Evolutionary conservation across 441 rosid genomes (phyloP), one percentile per base, ranked within the genome.

Genomic region (Isatis lusitanica): DNA sequence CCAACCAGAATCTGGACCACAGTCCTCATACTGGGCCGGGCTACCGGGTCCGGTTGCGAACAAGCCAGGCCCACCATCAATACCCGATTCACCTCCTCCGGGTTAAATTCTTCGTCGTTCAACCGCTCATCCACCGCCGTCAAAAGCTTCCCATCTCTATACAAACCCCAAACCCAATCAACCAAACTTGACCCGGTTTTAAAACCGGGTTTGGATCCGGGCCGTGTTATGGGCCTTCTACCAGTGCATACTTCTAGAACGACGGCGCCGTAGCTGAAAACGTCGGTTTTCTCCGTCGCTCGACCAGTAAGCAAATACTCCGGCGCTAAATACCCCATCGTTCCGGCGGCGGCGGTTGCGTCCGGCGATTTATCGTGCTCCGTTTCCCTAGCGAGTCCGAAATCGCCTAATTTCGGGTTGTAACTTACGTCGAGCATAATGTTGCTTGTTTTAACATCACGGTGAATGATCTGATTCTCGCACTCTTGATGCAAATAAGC

Each of bases 241-340:
- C 99, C 99, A 4, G 87, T 88, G 5, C 85, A 86, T 50, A 95
- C 99, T 53, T 95, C 99, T 12, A 95, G 81, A 53, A 90, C 96
- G 63, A 95, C 94, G 0, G 99, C 96, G 1, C 99, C 99, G n/a
- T 84, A 95, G 75, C 99, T 95, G 51, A 85, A 95, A 50, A 90
- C 95, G 53, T 95, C 99, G 1, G 96, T 90, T 78, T 93, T 90
- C 62, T 92, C 99, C 0, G 88, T 82, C 1, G 98, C 99, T 74
- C 96, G 83, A 33, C 99, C 98, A 1, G 99, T 95, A 5, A 85
- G 64, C 5, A 95, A 78, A 74, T 95, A 92, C 72, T 94, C 99
- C 1, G 99, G 99, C n/a, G 99, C 99, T 44, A 94, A 80, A 59
- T 94, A 94, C 24, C 99, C 99, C 99, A 95, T 95, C 17, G 99